These are phyloP conservation scores for Heterobasidion irregulare DNA, from an alignment of 1,284 basidiomycete species.

Conservation along the genomic window DNA sequence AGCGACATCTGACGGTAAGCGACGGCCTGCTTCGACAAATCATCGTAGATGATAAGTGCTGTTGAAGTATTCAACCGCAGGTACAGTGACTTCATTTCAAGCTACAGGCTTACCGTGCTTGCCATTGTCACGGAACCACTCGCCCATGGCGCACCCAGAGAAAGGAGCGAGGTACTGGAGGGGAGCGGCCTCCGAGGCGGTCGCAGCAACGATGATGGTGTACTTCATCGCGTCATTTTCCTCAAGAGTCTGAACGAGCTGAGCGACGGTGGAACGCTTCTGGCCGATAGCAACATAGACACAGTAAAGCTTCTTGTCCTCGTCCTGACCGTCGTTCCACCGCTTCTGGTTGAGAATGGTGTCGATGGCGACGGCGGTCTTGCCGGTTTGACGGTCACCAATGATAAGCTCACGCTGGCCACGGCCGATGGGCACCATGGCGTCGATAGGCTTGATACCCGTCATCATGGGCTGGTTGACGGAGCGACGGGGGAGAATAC, in stretches of 20 bases:
- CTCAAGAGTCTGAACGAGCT: conserved; percentile 98
- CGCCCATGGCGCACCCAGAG: conserved; percentile 99
- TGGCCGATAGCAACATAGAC: conserved; percentile 99
- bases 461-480: conserved; percentile 99
- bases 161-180: conserved; percentile 99
- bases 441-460: conserved; percentile 99
- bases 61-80: neutral
- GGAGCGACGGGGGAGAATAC: conserved; percentile 97
- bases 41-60: conserved; percentile 99
- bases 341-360: conserved; percentile 99
- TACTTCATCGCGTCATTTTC: conserved; percentile 99
- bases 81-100: neutral
- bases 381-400: conserved; percentile 99
- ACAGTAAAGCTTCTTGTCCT: conserved; percentile 98
- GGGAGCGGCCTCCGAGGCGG: conserved; percentile 97
- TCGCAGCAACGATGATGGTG: conserved; percentile 97
- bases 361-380: conserved; percentile 98
- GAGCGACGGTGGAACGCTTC: conserved; percentile 98
- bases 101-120: conserved; percentile 61
- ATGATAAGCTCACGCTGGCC: conserved; percentile 99
- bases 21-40: conserved; percentile 99
- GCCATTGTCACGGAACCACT: conserved; percentile 99
- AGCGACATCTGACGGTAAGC: conserved; percentile 99
- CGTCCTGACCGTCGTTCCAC: conserved; percentile 97
- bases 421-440: conserved; percentile 99